Evolutionary conservation across 129 eudicot genomes (phyloP), one percentile per base, ranked within the genome.

Genomic region (Pseudognaphalium luteoalbum): DNA sequence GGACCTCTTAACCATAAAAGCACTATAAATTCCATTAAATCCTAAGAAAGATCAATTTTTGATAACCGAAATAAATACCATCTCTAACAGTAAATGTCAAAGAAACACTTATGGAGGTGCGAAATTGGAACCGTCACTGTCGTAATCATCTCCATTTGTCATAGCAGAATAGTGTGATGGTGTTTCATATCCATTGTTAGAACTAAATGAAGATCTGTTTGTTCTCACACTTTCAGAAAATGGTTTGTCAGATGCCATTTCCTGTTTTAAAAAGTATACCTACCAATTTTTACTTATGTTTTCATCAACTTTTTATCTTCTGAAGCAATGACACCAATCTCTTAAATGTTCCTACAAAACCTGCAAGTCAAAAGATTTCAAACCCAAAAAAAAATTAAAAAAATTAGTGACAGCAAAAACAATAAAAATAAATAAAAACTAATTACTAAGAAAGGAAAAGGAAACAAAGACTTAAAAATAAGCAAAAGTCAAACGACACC

Each of bases 111-210:
- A 94, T 96, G 96, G 93, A n/a, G 97, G 96, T 12, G 96, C 95
- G 25, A 95, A 91, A 81, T 83, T 91, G 35, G 94, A 89, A 72
- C 97, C 95, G 78, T 95, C 99, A 50, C 96, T 91, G 59, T 95
- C 99, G 76, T 91, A 95, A 74, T 88, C 99, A 78, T 95, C 99
- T 33, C 90, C 96, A 64, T 89, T 95, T 16, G 93, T 84, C 62
- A 78, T 80, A 17, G 81, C 71, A 0, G 96, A 95, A 80, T 85
- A 85, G 61, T 84, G 87, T 1, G 97, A 89, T 17, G 91, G 89
- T 30, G 96, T 83, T 42, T 84, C 95, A 29, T 76, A 80, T 32
- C 99, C 96, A 87, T 89, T 91, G 80, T 88, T 85, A 32, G 94
- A 88, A 70, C 94, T 85, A 70, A 86, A 84, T 16, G 96, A 87